Evolutionary conservation across 139 green algal genomes (phyloP).

Genomic region (Volvox reticuliferus): DNA sequence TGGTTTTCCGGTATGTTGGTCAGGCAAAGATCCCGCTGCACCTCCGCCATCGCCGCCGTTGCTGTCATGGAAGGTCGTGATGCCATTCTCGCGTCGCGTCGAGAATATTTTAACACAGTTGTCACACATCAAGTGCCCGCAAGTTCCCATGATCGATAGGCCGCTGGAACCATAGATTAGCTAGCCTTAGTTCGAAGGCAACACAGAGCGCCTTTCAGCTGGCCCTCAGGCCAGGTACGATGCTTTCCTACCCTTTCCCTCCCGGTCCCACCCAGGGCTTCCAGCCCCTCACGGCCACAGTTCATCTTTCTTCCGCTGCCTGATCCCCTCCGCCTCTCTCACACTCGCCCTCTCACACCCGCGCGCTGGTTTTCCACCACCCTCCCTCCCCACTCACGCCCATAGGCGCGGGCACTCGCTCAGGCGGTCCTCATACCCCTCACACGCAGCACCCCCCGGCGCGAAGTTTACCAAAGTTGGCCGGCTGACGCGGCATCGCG

Average conservation of each 20-base stretch:
- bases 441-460: constrained; percentile 17
- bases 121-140: no score
- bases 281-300: no score
- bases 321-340: neutral
- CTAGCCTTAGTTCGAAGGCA: no score
- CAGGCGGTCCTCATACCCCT: neutral
- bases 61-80: neutral
- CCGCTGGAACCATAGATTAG: no score
- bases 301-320: no score
- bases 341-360: neutral
- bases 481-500: neutral
- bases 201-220: no score
- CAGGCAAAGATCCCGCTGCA: no score
- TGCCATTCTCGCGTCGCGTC: neutral
- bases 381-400: neutral
- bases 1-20: no score
- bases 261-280: neutral
- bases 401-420: neutral
- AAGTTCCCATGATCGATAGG: no score
- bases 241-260: neutral
- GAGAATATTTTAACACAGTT: no score
- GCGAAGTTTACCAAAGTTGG: no score
- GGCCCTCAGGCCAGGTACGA: neutral
- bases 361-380: neutral
- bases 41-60: neutral